These are phyloP conservation scores for Lomentospora prolificans DNA, from an alignment of 2,329 filamentous ascomycete species.

Conservation along the genomic window DNA sequence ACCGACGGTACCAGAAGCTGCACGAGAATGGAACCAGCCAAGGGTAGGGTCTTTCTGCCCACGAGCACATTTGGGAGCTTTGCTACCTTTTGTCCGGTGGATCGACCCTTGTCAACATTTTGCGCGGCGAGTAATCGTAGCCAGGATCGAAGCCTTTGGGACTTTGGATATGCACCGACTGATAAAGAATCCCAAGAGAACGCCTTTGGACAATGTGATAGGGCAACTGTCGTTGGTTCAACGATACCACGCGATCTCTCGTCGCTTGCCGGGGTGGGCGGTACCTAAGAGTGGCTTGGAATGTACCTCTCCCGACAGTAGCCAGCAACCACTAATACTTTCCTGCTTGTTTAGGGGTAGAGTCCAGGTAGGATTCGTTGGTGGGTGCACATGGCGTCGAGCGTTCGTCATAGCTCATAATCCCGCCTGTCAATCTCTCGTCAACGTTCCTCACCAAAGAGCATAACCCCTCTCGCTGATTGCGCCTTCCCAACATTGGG, in stretches of 20 bases:
- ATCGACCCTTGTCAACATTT: neutral
- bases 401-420: neutral
- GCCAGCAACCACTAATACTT: neutral
- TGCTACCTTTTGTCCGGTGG: neutral
- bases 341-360: neutral
- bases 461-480: too few species aligned
- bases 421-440: too few species aligned
- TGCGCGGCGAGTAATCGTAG: neutral
- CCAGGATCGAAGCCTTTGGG: too few species aligned
- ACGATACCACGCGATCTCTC: neutral
- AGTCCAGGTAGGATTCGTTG: neutral
- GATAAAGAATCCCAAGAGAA: too few species aligned
- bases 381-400: neutral
- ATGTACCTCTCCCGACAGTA: too few species aligned
- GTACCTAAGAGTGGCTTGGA: too few species aligned
- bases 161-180: too few species aligned
- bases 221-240: neutral
- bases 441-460: neutral
- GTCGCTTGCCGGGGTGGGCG: too few species aligned
- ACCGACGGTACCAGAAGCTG: neutral
- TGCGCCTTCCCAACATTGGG: too few species aligned
- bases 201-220: neutral
- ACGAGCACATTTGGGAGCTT: neutral
- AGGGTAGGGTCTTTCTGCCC: neutral
- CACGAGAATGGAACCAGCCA: neutral